These are phyloP conservation scores for Trypanosomatidae sp. DNA, from an alignment of 208 protist genomes.

Conservation along the genomic window DNA sequence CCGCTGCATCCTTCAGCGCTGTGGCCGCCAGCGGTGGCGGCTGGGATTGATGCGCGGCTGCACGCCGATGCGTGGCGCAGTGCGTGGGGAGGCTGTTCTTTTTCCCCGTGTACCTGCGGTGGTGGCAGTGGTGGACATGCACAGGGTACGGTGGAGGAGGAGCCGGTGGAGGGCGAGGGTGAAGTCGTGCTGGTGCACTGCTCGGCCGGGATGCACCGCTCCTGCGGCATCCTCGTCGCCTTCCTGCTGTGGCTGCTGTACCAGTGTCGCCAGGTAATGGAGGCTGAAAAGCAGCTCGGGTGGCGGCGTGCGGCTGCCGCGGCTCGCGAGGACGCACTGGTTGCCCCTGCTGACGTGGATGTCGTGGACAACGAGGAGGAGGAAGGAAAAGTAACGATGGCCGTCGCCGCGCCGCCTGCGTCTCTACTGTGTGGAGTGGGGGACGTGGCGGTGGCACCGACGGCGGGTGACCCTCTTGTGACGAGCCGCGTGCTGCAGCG, in stretches of 20 bases:
- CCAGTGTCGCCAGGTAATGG: slow-evolving; percentile 28
- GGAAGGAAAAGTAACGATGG: too few relatives aligned
- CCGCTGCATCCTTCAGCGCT: slow-evolving; percentile 1
- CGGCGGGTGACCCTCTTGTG: too few relatives aligned
- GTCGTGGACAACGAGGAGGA: too few relatives aligned
- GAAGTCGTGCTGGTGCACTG: slow-evolving; percentile 62
- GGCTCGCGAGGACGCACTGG: not conserved
- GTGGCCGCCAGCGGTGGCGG: slow-evolving; percentile 11
- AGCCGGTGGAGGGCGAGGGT: not conserved
- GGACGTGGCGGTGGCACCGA: too few relatives aligned
- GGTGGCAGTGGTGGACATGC: not conserved
- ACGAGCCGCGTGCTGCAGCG: slow-evolving; percentile 27
- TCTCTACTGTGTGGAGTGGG: too few relatives aligned
- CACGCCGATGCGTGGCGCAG: slow-evolving; percentile 4
- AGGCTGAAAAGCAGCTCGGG: not conserved
- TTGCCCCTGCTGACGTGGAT: not conserved
- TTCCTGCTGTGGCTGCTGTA: slow-evolving; percentile 66
- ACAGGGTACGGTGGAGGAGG: not conserved
- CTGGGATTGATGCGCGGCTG: slow-evolving; percentile 10
- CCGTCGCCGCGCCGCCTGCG: too few relatives aligned
- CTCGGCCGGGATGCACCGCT: slow-evolving; percentile 87
- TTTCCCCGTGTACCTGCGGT: slow-evolving; percentile 10
- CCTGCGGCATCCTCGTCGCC: slow-evolving; percentile 57
- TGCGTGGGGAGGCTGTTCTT: slow-evolving; percentile 9
- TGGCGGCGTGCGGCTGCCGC: not conserved